A percentile compares a stretch with the other conserved stretches of the same genome.
These are phyloP conservation scores for Gloeopeniophorella convolvens DNA, from an alignment of 768 basidiomycete genomes.

Conservation along the genomic window DNA sequence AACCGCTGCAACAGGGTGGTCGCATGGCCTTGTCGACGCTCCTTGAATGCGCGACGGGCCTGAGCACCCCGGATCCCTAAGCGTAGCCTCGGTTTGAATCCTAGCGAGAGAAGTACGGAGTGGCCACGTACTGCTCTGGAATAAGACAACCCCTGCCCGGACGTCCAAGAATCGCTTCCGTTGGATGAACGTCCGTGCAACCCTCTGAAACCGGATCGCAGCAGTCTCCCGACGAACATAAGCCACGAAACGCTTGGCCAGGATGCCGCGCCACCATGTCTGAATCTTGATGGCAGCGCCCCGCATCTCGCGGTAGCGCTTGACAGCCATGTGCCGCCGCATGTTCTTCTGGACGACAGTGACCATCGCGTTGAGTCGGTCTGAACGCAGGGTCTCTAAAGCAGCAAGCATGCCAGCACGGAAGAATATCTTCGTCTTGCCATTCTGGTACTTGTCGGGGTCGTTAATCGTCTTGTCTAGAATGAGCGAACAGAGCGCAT, in stretches of 20 bases:
- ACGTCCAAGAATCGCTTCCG: constrained; percentile 61
- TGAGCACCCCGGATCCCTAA: constrained; percentile 71
- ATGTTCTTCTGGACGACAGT: constrained; percentile 98
- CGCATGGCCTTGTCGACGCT: constrained; percentile 50
- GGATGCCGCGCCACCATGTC: constrained; percentile 88
- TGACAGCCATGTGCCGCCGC: constrained; percentile 76
- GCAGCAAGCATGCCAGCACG: constrained; percentile 98
- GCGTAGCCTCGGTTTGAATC: constrained; percentile 11
- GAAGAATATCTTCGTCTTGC: constrained; percentile 98
- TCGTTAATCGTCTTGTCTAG: constrained; percentile 85
- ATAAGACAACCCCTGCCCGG: constrained; percentile 52
- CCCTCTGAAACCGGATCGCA: constrained; percentile 70
- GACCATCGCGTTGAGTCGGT: constrained; percentile 82
- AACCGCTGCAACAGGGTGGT: constrained; percentile 75
- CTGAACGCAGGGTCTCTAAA: constrained; percentile 84
- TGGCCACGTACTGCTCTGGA: constrained; percentile 80
- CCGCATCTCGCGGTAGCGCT: constrained; percentile 68
- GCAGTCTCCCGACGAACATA: constrained; percentile 65
- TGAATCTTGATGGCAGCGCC: constrained; percentile 79
- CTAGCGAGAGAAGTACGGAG: background rate
- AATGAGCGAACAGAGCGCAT: constrained; percentile 75
- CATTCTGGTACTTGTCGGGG: constrained; percentile 94
- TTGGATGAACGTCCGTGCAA: constrained; percentile 65
- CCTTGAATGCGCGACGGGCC: constrained; percentile 52
- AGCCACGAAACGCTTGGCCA: constrained; percentile 67